A percentile compares a stretch with the other conserved stretches of the same genome.
Conservation (phyloP, 2,329 filamentous ascomycete species). For the Ascocoryne sarcoides region DNA sequence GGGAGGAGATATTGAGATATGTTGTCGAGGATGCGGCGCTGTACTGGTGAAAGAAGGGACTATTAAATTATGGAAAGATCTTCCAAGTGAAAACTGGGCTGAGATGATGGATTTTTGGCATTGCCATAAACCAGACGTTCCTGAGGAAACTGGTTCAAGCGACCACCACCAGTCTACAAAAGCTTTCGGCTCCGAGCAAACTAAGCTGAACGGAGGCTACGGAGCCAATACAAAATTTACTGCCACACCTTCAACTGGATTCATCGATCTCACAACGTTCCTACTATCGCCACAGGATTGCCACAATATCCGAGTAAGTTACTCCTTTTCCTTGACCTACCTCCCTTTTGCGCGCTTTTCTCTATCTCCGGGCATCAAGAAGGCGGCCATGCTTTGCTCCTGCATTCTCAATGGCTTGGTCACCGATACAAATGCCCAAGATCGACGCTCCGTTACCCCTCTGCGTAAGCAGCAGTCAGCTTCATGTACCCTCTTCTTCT, state of each 20-base stretch:
- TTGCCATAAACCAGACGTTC: constrained; percentile 76
- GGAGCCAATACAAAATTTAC: constrained; percentile 69
- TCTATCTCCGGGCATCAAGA: constrained; percentile 44
- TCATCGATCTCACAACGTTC: constrained; percentile 75
- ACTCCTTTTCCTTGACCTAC: constrained; percentile 8
- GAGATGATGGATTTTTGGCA: constrained; percentile 99
- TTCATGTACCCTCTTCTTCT: constrained; percentile 31
- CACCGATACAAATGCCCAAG: constrained; percentile 64
- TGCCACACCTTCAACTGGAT: constrained; percentile 57
- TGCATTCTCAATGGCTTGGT: constrained; percentile 43
- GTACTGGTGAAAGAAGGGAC: constrained; percentile 31
- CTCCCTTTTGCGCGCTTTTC: constrained; percentile 9
- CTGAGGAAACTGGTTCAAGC: constrained; percentile 33
- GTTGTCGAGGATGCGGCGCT: constrained; percentile 36
- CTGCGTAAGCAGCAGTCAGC: constrained; percentile 24
- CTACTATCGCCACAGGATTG: constrained; percentile 64
- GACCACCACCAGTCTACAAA: constrained; percentile 8
- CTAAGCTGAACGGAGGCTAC: constrained; percentile 62
- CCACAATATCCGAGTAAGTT: constrained; percentile 32
- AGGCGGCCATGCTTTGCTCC: constrained; percentile 46
- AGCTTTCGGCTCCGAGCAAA: constrained; percentile 21
- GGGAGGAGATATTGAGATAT: constrained; percentile 23
- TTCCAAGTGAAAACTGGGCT: constrained; percentile 95
- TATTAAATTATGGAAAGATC: constrained; percentile 69
- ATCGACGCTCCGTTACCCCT: constrained; percentile 33